These are phyloP conservation scores for Blastobotrys terrestris DNA, from an alignment of 805 yeast genomes.

Conservation along the genomic window DNA sequence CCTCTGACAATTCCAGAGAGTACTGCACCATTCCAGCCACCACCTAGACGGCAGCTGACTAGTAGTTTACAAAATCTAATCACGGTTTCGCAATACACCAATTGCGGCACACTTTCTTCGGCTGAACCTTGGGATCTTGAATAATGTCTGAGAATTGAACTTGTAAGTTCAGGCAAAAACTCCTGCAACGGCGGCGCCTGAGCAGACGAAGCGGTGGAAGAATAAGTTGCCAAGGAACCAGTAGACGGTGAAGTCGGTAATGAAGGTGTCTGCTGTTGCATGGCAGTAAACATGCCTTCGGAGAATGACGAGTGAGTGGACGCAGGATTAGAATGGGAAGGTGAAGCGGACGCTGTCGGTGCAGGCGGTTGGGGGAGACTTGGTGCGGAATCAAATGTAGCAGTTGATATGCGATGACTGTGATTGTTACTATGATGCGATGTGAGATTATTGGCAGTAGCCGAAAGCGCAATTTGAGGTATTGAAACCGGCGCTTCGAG, in stretches of 20 bases:
- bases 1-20: slow-evolving; percentile 43
- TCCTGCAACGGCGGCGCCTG: slow-evolving; percentile 16
- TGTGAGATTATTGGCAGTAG: not conserved
- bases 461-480: slow-evolving; percentile 24
- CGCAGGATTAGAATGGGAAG: not conserved
- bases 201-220: not conserved
- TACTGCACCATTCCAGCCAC: slow-evolving; percentile 39
- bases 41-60: slow-evolving; percentile 45
- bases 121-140: slow-evolving; percentile 47
- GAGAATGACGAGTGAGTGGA: not conserved
- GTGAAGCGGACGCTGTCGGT: not conserved
- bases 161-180: slow-evolving; percentile 22
- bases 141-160: slow-evolving; percentile 35
- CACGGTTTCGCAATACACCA: slow-evolving; percentile 68
- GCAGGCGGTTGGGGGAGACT: not conserved
- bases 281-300: not conserved
- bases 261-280: not conserved
- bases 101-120: slow-evolving; percentile 76
- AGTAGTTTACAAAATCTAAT: slow-evolving; percentile 58
- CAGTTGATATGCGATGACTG: not conserved
- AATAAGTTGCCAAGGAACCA: not conserved
- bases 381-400: not conserved
- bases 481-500: slow-evolving; percentile 43
- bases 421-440: not conserved
- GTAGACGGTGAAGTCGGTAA: not conserved